Evolutionary conservation across 2,329 filamentous ascomycete genomes (phyloP).

Genomic region (Microsporum audouinii): DNA sequence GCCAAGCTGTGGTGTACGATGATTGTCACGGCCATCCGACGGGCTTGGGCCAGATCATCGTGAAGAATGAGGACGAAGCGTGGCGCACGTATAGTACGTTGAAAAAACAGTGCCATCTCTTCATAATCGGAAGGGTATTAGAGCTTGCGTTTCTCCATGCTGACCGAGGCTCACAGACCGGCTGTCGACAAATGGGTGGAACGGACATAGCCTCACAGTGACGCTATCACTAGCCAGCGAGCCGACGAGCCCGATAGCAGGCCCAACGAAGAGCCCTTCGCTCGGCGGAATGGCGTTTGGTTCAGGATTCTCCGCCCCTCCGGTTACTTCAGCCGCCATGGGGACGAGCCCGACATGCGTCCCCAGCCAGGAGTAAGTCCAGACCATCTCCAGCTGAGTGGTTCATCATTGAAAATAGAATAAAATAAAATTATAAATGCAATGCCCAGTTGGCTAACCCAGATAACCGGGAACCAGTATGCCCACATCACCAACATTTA

Average conservation of each 20-base stretch:
- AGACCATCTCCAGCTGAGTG: background rate
- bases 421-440: background rate
- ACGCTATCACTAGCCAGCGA: constrained; percentile 31
- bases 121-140: background rate
- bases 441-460: background rate
- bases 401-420: background rate
- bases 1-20: constrained; percentile 36
- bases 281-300: constrained; percentile 21
- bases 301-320: constrained; percentile 23
- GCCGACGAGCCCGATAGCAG: constrained; percentile 33
- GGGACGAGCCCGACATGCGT: constrained; percentile 24
- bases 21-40: constrained; percentile 33
- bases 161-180: constrained; percentile 21
- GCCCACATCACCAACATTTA: constrained; percentile 11
- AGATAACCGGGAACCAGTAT: constrained; percentile 6
- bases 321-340: constrained; percentile 16
- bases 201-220: constrained; percentile 33
- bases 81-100: constrained; percentile 33
- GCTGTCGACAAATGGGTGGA: constrained; percentile 33
- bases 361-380: constrained; percentile 28
- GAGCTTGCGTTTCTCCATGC: background rate
- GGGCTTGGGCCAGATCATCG: constrained; percentile 34
- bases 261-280: constrained; percentile 31
- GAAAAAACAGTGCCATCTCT: background rate
- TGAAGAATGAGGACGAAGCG: constrained; percentile 36